A percentile compares a stretch with the other conserved stretches of the same genome.
phyloP scores from a whole-genome alignment of 257 asterid species.

The Jacaranda copaia region DNA sequence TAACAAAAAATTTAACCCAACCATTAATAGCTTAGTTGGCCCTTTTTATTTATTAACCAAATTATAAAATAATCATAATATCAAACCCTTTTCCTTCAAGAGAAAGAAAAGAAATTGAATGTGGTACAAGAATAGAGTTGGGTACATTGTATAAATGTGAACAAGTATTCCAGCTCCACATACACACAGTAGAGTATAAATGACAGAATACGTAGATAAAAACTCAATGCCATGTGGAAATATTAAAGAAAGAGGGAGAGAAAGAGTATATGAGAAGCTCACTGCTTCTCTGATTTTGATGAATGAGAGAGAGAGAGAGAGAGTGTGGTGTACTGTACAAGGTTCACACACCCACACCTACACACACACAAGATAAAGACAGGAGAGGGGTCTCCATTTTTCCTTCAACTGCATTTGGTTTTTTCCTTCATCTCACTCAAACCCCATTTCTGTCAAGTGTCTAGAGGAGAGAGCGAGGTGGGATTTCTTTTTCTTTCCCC shows the following conservation, averaged over 20 bases:
- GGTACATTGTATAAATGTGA: constrained; percentile 33
- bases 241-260: constrained; percentile 25
- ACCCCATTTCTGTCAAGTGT: constrained; percentile 50
- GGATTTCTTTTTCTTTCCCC: constrained; percentile 14
- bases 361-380: constrained; percentile 42
- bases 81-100: constrained; percentile 17
- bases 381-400: constrained; percentile 49
- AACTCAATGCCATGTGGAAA: constrained; percentile 29
- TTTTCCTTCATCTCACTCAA: constrained; percentile 44
- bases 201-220: constrained; percentile 16
- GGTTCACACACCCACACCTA: constrained; percentile 49
- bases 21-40: not conserved
- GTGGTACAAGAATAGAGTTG: constrained; percentile 29
- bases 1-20: not conserved
- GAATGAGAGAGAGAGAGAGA: constrained; percentile 51
- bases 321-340: constrained; percentile 57
- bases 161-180: constrained; percentile 19
- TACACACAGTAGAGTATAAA: constrained; percentile 33
- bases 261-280: constrained; percentile 69
- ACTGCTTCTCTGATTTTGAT: constrained; percentile 81
- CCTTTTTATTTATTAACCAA: not conserved
- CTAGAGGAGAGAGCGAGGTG: constrained; percentile 55
- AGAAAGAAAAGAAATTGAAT: constrained; percentile 33
- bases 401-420: constrained; percentile 43
- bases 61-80: not conserved